These are phyloP conservation scores for Haberlea rhodopensis DNA, from an alignment of 257 asterid species.

Conservation along the genomic window DNA sequence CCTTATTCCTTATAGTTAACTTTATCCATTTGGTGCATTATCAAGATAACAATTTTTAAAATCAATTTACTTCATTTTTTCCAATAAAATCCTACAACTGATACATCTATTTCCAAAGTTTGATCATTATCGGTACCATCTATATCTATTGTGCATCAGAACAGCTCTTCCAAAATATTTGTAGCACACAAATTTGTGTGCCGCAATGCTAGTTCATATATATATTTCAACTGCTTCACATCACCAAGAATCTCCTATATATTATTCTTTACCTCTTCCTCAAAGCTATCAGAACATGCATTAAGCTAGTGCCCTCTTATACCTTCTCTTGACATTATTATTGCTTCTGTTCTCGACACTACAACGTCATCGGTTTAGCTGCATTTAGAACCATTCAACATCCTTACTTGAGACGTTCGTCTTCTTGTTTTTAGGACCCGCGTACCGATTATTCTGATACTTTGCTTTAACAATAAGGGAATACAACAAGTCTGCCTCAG, in stretches of 20 bases:
- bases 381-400: slow-evolving; percentile 51
- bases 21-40: too few relatives aligned
- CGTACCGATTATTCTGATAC: slow-evolving; percentile 70
- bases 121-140: neutral
- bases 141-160: neutral
- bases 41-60: too few relatives aligned
- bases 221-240: neutral
- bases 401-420: slow-evolving; percentile 46
- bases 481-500: slow-evolving; percentile 76
- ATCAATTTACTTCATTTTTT: too few relatives aligned
- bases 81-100: neutral
- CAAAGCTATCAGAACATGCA: neutral
- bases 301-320: neutral
- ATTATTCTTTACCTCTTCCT: neutral
- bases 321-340: neutral
- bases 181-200: neutral
- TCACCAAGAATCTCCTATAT: neutral
- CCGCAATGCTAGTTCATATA: neutral
- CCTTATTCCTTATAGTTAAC: too few relatives aligned
- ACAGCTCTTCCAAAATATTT: neutral
- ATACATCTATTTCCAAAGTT: neutral
- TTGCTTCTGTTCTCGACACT: neutral
- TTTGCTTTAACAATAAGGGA: slow-evolving; percentile 69
- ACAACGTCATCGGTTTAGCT: neutral
- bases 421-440: slow-evolving; percentile 49